Conservation (phyloP, 31 red algal species). For the Pterothamnion heteromorphum region DNA sequence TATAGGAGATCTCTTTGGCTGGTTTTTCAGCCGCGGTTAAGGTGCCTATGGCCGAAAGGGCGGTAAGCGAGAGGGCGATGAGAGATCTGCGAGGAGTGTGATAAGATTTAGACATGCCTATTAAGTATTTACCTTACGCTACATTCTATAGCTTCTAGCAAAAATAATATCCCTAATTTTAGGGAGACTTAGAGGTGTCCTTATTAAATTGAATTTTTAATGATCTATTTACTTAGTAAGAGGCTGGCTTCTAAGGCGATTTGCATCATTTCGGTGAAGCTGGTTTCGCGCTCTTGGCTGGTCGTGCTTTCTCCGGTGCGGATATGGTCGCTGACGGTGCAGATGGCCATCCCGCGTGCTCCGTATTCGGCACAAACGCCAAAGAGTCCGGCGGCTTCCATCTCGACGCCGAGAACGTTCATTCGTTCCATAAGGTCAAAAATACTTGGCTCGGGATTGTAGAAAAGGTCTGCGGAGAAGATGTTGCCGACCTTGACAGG, state of each 20-base stretch:
- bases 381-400: constrained; percentile 18
- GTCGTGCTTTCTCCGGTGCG: not conserved
- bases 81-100: no score
- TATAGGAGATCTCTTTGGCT: not conserved
- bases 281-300: not conserved
- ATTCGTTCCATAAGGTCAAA: not conserved
- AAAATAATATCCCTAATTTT: no score
- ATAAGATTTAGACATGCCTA: no score
- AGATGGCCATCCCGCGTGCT: not conserved
- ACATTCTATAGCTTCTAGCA: no score
- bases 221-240: no score
- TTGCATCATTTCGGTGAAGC: not conserved
- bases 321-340: not conserved
- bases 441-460: not conserved
- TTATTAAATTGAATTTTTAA: no score
- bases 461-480: not conserved
- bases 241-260: not conserved
- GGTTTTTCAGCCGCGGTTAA: no score
- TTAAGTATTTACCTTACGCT: no score
- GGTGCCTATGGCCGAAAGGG: no score
- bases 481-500: not conserved
- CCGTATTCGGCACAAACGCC: not conserved
- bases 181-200: no score
- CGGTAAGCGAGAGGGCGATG: no score
- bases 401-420: not conserved